Base-by-base conservation (phyloP, 805 yeast genomes). In the Cephaloascus albidus region DNA sequence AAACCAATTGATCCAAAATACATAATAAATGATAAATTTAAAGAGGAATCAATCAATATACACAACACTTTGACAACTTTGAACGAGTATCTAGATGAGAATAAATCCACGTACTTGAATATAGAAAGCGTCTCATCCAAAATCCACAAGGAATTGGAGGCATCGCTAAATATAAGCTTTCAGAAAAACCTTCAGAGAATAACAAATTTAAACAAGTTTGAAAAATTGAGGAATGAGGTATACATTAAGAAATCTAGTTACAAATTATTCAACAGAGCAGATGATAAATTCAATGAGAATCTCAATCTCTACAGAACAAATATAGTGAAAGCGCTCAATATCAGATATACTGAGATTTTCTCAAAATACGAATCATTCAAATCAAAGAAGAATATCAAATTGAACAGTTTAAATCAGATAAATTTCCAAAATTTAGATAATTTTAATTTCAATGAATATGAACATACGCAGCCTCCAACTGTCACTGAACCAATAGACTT, bases 11-110 rank as follows among this genome's bases (percentile, higher is more conserved):
- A 12, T 12, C 6, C 37, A 17, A 18, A 27, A 35, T 33, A 33
- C 4, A 36, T 4, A 20, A 35, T 16, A 39, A 33, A 51, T 3
- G 76, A 72, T 41, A 53, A 71, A 3, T 70, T 72, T 44, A 43
- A 58, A 23, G 51, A 61, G 36, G 77, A 72, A 44, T 55, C 69
- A 10, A 28, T 43, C 1, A 62, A 63, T 36, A 53, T 71, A 35
- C 61, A 65, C 45, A 36, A 39, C 14, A 45, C 58, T 36, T 48
- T 72, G 23, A 45, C 43, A 10, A 54, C 56, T 12, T 48, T 72
- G 33, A 52, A 57, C 20, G 38, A 38, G 16, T 68, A 72, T 43
- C 40, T 65, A 3, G 40, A 43, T 3, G 62, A 57, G 18, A 49
- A 66, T 26, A 55, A 60, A 37, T 53, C 58, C 4, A 57, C 60